phyloP scores from a whole-genome alignment of 1,139 yeast genomes.

The Taphrina sp. region DNA sequence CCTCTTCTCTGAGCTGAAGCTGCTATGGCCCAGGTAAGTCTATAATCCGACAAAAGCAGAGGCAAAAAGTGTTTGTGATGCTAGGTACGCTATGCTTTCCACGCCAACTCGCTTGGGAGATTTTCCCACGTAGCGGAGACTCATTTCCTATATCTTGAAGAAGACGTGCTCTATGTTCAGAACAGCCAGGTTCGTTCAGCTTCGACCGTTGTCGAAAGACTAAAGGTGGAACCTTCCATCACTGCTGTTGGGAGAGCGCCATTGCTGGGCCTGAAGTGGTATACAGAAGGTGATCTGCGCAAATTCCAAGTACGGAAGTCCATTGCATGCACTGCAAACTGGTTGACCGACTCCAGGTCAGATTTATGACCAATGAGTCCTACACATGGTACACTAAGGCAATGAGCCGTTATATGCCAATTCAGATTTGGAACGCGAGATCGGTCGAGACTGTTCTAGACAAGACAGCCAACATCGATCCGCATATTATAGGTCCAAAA shows the following conservation, averaged over 20 bases:
- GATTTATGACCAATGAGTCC: neutral
- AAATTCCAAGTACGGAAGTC: conserved; percentile 11
- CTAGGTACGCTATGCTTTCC: neutral
- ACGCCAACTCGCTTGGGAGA: neutral
- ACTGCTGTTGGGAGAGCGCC: conserved; percentile 13
- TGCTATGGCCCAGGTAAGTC: no score
- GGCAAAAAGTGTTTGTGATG: no score
- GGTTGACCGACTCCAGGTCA: conserved; percentile 1
- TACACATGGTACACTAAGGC: conserved; percentile 7
- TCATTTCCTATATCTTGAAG: conserved; percentile 3
- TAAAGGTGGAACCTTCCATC: neutral
- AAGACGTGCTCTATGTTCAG: neutral
- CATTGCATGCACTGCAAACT: neutral
- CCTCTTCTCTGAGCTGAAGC: no score
- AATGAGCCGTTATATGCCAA: neutral
- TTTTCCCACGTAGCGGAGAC: neutral
- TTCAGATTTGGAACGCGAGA: neutral
- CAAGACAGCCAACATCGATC: no score
- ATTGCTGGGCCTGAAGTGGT: conserved; percentile 17
- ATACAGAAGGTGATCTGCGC: neutral
- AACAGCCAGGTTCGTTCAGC: neutral
- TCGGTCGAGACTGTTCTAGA: no score
- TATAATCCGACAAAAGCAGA: no score
- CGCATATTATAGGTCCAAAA: no score
- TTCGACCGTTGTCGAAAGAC: conserved; percentile 2